These are phyloP conservation scores for Exophiala sp. DNA, from an alignment of 2,329 filamentous ascomycete species.

Conservation along the genomic window DNA sequence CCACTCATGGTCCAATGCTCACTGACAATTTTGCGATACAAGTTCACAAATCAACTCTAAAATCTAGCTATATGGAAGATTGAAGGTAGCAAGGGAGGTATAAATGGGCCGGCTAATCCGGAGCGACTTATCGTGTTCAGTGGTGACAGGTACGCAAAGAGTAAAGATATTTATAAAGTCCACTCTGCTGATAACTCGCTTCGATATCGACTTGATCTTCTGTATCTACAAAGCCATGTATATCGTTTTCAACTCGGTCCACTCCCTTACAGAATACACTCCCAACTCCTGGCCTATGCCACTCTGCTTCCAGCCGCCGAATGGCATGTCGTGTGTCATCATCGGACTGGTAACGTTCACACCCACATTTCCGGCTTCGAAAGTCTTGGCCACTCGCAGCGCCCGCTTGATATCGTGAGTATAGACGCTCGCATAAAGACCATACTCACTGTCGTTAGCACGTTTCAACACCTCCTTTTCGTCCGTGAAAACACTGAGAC, in stretches of 20 bases:
- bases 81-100: too few species aligned
- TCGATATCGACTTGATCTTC: too few species aligned
- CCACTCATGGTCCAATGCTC: too few species aligned
- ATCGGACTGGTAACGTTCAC: slow-evolving; percentile 50
- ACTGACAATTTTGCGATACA: too few species aligned
- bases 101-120: too few species aligned
- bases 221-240: slow-evolving; percentile 22
- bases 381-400: slow-evolving; percentile 49
- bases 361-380: slow-evolving; percentile 60
- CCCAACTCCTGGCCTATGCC: slow-evolving; percentile 32
- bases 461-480: slow-evolving; percentile 58
- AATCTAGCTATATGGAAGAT: too few species aligned
- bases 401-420: slow-evolving; percentile 52
- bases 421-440: slow-evolving; percentile 59
- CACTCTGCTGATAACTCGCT: too few species aligned
- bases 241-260: slow-evolving; percentile 57
- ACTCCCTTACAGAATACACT: slow-evolving; percentile 52
- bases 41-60: too few species aligned
- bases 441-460: slow-evolving; percentile 52
- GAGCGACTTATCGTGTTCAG: too few species aligned
- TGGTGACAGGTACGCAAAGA: too few species aligned
- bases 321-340: slow-evolving; percentile 34
- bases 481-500: slow-evolving; percentile 59
- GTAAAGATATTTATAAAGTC: too few species aligned
- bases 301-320: slow-evolving; percentile 33